Evolutionary conservation across 2,329 filamentous ascomycete genomes (phyloP), one percentile per base, ranked within the genome.

Genomic region (Talaromyces sp.): DNA sequence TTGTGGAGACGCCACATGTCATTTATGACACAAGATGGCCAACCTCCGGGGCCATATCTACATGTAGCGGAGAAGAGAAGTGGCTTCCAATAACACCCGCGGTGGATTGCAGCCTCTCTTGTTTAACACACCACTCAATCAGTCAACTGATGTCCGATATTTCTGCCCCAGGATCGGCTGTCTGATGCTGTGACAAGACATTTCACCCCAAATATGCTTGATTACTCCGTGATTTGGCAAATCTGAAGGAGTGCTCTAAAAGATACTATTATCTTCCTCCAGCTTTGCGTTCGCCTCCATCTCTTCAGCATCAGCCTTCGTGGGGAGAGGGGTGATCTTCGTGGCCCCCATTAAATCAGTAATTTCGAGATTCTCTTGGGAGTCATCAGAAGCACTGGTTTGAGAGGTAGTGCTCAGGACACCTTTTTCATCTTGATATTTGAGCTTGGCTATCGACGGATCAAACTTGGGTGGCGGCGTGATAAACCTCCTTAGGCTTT

Each of bases 391-490:
- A 9, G 24, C 24, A 27, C 24, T 9, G 24, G 9, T 27, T 27
- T 4, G 4, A 9, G 24, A 27, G 5, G 24, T 4, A 27, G 24
- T 9, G 24, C 24, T 9, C 9, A 27, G 24, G 5, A 5, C 24
- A 27, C 9, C 24, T 5, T 27, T 27, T 27, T 5, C 9, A 27
- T 4, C 4, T 27, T 27, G 24, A 27, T 4, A 4, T 27, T 27
- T 27, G 24, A 9, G 9, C 24, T 27, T 9, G 9, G 4, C 24
- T 9, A 27, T 27, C 24, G 81, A 75, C 27, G 86, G 60, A 47
- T 89, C 86, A 67, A 89, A 96, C 62, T 86, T 88, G 19, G 94
- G 94, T 41, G 94, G 94, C 20, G 90, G 86, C 14, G 83, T 76
- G 61, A 97, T 96, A 55, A 81, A 84, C 76, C 90, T 91, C 59